Conservation (phyloP, 108 stramenopile genomes). For the Nannochloropsis gaditana region DNA sequence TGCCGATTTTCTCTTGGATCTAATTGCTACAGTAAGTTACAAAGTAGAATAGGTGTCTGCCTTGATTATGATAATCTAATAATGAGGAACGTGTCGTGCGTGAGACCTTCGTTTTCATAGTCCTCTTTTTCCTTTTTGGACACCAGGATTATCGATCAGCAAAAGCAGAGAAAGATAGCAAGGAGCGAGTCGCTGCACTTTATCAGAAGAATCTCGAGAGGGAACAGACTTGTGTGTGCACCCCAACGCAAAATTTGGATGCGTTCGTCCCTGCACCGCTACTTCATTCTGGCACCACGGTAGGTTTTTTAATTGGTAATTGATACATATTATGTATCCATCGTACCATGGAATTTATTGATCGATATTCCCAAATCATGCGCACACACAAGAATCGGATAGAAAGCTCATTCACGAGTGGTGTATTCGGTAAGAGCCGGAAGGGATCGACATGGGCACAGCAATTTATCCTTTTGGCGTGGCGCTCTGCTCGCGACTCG, state of each 20-base stretch:
- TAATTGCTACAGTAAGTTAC: background rate
- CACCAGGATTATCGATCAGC: background rate
- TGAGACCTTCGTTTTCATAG: background rate
- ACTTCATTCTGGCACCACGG: background rate
- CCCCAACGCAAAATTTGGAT: background rate
- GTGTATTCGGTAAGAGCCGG: background rate
- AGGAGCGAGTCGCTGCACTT: background rate
- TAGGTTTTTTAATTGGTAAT: background rate
- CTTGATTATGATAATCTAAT: too few relatives aligned
- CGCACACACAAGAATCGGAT: background rate
- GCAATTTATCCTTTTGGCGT: background rate
- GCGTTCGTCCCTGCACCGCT: background rate
- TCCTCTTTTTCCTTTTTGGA: background rate
- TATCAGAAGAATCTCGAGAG: background rate
- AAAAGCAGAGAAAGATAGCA: background rate
- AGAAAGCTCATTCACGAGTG: background rate
- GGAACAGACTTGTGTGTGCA: background rate
- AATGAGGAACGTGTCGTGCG: too few relatives aligned
- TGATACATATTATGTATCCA: too few relatives aligned
- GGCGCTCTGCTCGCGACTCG: conserved; percentile 1
- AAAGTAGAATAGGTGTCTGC: background rate
- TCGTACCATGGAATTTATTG: too few relatives aligned
- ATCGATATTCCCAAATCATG: background rate
- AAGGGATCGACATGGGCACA: background rate
- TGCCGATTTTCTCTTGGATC: conserved; percentile 23